Percentiles rank a stretch among this genome's conserved stretches.
Conservation (phyloP, 2,329 filamentous ascomycete species). For the Arthrinium phaeospermum region DNA sequence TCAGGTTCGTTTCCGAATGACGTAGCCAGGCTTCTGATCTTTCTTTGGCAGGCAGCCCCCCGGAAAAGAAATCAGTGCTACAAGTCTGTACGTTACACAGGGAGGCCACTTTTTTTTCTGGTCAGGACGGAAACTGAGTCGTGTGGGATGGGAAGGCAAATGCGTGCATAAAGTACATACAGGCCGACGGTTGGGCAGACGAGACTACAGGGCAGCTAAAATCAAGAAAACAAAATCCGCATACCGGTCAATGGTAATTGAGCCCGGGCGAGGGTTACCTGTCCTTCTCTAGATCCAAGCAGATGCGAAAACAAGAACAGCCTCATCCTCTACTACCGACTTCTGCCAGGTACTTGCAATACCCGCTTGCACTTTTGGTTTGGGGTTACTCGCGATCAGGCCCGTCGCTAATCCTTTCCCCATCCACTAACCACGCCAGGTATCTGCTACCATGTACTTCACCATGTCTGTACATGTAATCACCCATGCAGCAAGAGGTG, state of each 20-base stretch:
- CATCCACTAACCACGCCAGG: background rate
- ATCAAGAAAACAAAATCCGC: background rate
- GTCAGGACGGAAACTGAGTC: slow-evolving; percentile 13
- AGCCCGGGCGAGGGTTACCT: background rate
- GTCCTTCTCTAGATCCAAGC: background rate
- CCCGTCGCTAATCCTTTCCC: slow-evolving; percentile 13
- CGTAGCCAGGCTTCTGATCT: slow-evolving; percentile 19
- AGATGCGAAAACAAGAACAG: slow-evolving; percentile 17
- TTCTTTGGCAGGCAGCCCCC: slow-evolving; percentile 9
- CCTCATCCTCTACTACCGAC: background rate
- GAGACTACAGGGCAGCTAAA: background rate
- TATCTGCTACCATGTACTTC: background rate
- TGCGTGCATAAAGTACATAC: slow-evolving; percentile 1
- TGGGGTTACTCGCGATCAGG: slow-evolving; percentile 12
- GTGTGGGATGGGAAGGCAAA: slow-evolving; percentile 2
- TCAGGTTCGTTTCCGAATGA: slow-evolving; percentile 20
- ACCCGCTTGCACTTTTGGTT: slow-evolving; percentile 1
- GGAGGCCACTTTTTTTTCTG: slow-evolving; percentile 8
- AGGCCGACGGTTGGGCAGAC: background rate
- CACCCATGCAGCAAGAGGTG: too few relatives aligned
- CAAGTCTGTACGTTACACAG: slow-evolving; percentile 7
- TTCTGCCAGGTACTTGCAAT: background rate
- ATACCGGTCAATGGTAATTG: background rate
- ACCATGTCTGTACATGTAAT: too few relatives aligned
- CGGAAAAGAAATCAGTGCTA: slow-evolving; percentile 12